A percentile compares a stretch with the other conserved stretches of the same genome.
phyloP scores from a whole-genome alignment of 2,329 filamentous ascomycete genomes.

The Pseudogymnoascus sp. region DNA sequence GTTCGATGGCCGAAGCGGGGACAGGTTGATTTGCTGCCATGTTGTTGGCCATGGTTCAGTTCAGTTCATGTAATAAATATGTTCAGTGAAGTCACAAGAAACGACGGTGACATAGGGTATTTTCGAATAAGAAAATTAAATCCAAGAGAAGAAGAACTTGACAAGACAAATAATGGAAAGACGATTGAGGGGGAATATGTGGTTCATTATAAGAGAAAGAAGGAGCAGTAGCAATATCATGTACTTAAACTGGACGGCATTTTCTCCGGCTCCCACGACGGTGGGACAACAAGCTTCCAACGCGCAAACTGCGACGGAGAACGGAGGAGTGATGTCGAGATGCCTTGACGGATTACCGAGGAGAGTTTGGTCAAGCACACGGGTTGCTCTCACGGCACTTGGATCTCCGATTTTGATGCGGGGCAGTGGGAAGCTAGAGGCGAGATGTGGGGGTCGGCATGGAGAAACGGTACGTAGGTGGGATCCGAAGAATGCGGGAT shows the following conservation, averaged over 20 bases:
- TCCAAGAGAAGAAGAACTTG: slow-evolving; percentile 5
- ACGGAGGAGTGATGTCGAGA: background rate
- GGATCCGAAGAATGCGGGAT: background rate
- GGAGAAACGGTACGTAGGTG: background rate
- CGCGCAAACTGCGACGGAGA: background rate
- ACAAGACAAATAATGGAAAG: background rate
- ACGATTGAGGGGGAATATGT: background rate
- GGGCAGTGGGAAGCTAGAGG: background rate
- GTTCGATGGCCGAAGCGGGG: slow-evolving; percentile 13
- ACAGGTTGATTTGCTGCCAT: slow-evolving; percentile 18
- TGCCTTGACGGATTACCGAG: slow-evolving; percentile 7
- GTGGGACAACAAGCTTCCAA: background rate
- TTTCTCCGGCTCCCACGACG: background rate
- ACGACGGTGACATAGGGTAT: background rate
- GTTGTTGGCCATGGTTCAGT: slow-evolving; percentile 20
- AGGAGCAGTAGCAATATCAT: background rate
- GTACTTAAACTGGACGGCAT: background rate
- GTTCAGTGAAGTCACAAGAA: background rate
- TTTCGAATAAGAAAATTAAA: background rate
- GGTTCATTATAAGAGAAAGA: background rate
- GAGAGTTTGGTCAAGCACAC: background rate
- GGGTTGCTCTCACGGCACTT: slow-evolving; percentile 2
- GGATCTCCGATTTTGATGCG: background rate
- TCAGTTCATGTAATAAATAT: background rate
- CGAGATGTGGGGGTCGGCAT: slow-evolving; percentile 6